A percentile compares a stretch with the other conserved stretches of the same genome.
Conservation (phyloP, 345 rosid genomes). For the Gossypium ekmanianum region DNA sequence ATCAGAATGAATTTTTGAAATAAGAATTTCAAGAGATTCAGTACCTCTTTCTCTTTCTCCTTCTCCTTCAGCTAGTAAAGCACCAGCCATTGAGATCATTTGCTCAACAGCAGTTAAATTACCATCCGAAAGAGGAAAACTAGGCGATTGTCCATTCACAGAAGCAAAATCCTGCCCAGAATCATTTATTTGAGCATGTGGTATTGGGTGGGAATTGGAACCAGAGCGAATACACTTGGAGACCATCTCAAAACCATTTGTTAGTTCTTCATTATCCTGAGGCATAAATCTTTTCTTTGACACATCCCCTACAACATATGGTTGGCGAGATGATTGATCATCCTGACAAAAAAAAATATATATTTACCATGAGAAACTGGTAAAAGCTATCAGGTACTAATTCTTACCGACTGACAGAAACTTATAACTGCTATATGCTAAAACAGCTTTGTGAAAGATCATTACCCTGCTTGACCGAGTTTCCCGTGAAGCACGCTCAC, state of each 20-base stretch:
- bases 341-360: constrained; percentile 39
- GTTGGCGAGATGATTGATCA: constrained; percentile 60
- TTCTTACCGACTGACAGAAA: not conserved
- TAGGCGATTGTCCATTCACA: constrained; percentile 54
- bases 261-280: constrained; percentile 54
- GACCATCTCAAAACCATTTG: constrained; percentile 52
- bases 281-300: constrained; percentile 64
- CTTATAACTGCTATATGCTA: not conserved
- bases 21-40: constrained; percentile 87
- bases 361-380: constrained; percentile 17
- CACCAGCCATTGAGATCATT: constrained; percentile 97
- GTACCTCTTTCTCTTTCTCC: constrained; percentile 99
- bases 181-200: constrained; percentile 45
- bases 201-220: constrained; percentile 32
- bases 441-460: not conserved
- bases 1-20: constrained; percentile 91
- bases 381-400: constrained; percentile 11
- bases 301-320: constrained; percentile 47
- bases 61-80: constrained; percentile 98
- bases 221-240: constrained; percentile 58
- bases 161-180: constrained; percentile 42
- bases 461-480: constrained; percentile 64
- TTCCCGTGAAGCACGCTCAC: constrained; percentile 86
- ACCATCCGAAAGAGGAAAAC: constrained; percentile 44
- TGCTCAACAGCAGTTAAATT: constrained; percentile 87